A percentile compares a stretch with the other conserved stretches of the same genome.
Conservation (phyloP, 208 protist genomes). For the Leishmania lainsoni region DNA sequence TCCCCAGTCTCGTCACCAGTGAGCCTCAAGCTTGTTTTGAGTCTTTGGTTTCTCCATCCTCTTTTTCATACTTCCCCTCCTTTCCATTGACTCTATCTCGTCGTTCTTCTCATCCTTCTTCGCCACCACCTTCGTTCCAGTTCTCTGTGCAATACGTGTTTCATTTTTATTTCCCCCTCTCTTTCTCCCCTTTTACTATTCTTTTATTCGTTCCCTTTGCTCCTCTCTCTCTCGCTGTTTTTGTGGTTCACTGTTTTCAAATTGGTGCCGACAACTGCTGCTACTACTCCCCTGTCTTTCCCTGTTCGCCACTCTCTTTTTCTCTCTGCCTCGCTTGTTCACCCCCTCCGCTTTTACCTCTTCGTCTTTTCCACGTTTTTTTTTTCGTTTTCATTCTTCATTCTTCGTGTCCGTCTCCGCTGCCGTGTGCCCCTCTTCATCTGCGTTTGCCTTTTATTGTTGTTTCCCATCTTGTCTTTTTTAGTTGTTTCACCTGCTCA, state of each 20-base stretch:
- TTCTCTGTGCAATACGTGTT: background rate
- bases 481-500: background rate
- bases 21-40: background rate
- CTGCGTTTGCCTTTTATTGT: background rate
- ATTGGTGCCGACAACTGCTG: background rate
- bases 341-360: background rate
- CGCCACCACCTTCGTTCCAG: background rate
- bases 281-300: background rate
- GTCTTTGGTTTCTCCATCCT: background rate
- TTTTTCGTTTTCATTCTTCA: background rate
- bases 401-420: background rate
- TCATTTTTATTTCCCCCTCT: no score
- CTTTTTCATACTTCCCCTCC: constrained; percentile 10
- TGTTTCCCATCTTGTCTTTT: background rate
- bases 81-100: background rate
- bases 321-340: background rate
- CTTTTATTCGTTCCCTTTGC: background rate
- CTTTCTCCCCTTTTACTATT: background rate
- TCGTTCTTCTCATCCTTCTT: constrained; percentile 1
- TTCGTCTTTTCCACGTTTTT: background rate
- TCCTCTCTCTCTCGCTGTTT: background rate
- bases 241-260: background rate
- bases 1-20: background rate
- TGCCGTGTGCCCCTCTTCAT: background rate
- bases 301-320: no score